Percentiles rank a stretch among this genome's conserved stretches.
Conservation (phyloP, 257 asterid species). For the Solanum arcanum region DNA sequence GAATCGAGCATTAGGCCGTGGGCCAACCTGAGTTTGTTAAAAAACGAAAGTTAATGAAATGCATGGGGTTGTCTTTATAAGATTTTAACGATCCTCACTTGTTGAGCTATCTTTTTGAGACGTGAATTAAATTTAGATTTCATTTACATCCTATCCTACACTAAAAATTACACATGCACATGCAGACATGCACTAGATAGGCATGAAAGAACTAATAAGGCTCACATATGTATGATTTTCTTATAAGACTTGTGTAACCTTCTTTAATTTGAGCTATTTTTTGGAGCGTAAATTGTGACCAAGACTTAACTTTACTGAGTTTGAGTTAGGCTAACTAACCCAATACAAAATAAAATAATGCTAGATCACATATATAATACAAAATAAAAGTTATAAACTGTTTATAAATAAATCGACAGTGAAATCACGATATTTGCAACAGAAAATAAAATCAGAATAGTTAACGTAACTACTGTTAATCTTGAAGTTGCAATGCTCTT, state of each 20-base stretch:
- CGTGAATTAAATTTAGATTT: background rate
- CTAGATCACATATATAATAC: background rate
- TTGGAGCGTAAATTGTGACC: background rate
- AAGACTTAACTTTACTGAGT: background rate
- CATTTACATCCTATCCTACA: background rate
- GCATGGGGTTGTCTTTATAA: background rate
- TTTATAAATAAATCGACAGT: background rate
- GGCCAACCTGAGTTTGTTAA: background rate
- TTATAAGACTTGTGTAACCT: too few relatives aligned
- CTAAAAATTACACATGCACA: background rate
- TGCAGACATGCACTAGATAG: background rate
- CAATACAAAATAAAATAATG: background rate
- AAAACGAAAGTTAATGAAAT: background rate
- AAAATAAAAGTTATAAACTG: background rate
- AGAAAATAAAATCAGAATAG: background rate
- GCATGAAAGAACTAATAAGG: background rate
- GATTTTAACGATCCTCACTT: background rate
- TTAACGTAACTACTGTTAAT: background rate
- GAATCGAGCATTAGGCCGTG: background rate
- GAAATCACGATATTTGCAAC: background rate
- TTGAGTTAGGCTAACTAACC: background rate
- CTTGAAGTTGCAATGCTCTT: background rate
- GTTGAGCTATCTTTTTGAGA: background rate
- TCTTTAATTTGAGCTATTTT: too few relatives aligned
- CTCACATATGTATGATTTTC: background rate